These are phyloP conservation scores for Ogataea haglerorum DNA, from an alignment of 805 yeast species.

Conservation along the genomic window DNA sequence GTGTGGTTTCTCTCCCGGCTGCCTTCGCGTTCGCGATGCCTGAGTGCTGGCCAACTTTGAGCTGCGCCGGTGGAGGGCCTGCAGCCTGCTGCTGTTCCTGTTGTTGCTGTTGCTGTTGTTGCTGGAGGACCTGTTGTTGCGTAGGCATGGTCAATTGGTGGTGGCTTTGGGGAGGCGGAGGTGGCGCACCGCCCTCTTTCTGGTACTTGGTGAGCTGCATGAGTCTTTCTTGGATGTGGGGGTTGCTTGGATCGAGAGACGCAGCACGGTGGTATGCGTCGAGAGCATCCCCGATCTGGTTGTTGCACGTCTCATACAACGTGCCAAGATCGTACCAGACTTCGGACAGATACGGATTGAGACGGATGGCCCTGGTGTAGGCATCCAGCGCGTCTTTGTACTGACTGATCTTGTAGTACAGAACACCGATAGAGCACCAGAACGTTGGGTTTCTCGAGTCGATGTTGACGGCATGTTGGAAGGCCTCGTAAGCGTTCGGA, in stretches of 20 bases:
- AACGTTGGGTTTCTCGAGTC: conserved; percentile 97
- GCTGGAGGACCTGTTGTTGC: conserved; percentile 37
- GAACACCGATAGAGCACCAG: conserved; percentile 95
- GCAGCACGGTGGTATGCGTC: conserved; percentile 98
- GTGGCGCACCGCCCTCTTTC: conserved; percentile 61
- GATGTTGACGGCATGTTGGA: conserved; percentile 97
- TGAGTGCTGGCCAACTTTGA: conserved; percentile 29
- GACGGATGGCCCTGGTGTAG: conserved; percentile 91
- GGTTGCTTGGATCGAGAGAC: conserved; percentile 88
- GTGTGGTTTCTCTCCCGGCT: not conserved
- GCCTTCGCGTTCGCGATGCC: conserved; percentile 8
- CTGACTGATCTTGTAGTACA: conserved; percentile 94
- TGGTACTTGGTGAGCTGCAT: conserved; percentile 77
- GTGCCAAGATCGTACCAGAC: conserved; percentile 99
- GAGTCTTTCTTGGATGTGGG: conserved; percentile 89
- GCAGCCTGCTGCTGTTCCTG: conserved; percentile 30
- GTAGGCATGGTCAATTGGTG: conserved; percentile 42
- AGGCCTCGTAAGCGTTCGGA: conserved; percentile 95
- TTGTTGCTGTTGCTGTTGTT: conserved; percentile 34
- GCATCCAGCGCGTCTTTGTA: conserved; percentile 97
- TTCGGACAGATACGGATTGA: conserved; percentile 93
- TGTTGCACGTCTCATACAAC: conserved; percentile 93
- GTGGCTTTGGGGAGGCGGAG: conserved; percentile 55
- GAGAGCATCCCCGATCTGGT: conserved; percentile 89
- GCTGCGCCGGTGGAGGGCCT: conserved; percentile 30